Conservation (phyloP, 2,329 filamentous ascomycete species). For the Fusarium phyllophilum region DNA sequence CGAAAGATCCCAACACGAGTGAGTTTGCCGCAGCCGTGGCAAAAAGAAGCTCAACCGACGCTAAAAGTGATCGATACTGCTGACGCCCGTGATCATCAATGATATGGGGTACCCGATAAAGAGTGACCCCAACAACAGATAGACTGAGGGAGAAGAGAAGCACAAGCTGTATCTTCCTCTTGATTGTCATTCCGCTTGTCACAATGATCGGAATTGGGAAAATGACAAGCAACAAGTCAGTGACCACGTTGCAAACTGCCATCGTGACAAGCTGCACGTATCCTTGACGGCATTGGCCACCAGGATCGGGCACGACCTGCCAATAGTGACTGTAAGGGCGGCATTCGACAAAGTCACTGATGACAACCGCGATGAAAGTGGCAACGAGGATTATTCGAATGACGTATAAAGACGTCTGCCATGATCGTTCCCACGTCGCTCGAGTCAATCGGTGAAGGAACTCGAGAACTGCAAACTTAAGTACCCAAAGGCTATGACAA, state of each 20-base stretch:
- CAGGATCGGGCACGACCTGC: slow-evolving; percentile 88
- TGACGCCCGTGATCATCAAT: slow-evolving; percentile 77
- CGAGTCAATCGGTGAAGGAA: slow-evolving; percentile 89
- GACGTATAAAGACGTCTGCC: slow-evolving; percentile 74
- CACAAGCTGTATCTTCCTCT: slow-evolving; percentile 82
- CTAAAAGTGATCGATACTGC: slow-evolving; percentile 87
- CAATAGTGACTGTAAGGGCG: slow-evolving; percentile 79
- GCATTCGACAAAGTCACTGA: slow-evolving; percentile 87
- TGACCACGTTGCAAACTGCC: slow-evolving; percentile 88
- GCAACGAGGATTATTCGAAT: slow-evolving; percentile 79
- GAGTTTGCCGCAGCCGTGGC: slow-evolving; percentile 89
- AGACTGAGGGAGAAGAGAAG: slow-evolving; percentile 87
- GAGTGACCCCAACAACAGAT: slow-evolving; percentile 80
- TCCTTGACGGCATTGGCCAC: slow-evolving; percentile 84
- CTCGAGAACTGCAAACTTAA: slow-evolving; percentile 90
- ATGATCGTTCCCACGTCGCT: slow-evolving; percentile 81
- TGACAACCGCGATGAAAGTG: slow-evolving; percentile 84
- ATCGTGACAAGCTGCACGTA: slow-evolving; percentile 90
- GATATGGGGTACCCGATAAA: slow-evolving; percentile 83
- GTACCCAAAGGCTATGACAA: slow-evolving; percentile 80
- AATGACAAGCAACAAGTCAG: slow-evolving; percentile 85
- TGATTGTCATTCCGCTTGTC: slow-evolving; percentile 77
- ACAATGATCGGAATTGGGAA: slow-evolving; percentile 93
- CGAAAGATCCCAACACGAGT: slow-evolving; percentile 90
- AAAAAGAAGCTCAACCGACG: slow-evolving; percentile 89